phyloP scores from a whole-genome alignment of 148 eudicot species.

The Arbutus unedo region DNA sequence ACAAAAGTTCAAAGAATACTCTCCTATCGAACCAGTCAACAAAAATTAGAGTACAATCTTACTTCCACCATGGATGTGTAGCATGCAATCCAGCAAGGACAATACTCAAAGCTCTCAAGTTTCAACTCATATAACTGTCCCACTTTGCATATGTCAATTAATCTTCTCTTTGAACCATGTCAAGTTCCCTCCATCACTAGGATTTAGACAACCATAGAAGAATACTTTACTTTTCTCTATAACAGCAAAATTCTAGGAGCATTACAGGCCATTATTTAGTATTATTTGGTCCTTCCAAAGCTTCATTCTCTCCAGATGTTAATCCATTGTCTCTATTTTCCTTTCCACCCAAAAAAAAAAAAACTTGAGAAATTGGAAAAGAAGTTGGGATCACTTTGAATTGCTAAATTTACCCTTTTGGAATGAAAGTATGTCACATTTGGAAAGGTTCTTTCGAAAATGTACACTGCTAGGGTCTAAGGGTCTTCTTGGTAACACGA shows the following conservation, averaged over 20 bases:
- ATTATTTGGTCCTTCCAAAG: background rate
- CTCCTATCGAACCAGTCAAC: background rate
- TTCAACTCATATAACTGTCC: background rate
- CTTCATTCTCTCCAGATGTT: background rate
- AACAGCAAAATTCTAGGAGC: background rate
- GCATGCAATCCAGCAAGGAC: background rate
- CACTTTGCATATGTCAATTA: background rate
- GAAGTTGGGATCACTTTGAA: background rate
- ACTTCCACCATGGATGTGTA: background rate
- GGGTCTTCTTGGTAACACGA: background rate
- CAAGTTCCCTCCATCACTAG: background rate
- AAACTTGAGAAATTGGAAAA: background rate
- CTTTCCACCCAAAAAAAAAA: background rate
- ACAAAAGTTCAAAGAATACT: background rate
- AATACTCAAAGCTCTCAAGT: background rate
- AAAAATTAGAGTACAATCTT: background rate
- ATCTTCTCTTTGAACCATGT: background rate
- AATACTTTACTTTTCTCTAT: background rate
- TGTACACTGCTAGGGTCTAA: background rate
- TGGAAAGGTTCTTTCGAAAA: background rate
- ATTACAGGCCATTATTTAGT: background rate
- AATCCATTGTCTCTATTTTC: background rate
- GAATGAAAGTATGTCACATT: background rate
- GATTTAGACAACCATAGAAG: background rate
- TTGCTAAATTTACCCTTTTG: background rate